Evolutionary conservation across 2,329 filamentous ascomycete genomes (phyloP), one percentile per base, ranked within the genome.

Genomic region (Apiospora phragmitis): DNA sequence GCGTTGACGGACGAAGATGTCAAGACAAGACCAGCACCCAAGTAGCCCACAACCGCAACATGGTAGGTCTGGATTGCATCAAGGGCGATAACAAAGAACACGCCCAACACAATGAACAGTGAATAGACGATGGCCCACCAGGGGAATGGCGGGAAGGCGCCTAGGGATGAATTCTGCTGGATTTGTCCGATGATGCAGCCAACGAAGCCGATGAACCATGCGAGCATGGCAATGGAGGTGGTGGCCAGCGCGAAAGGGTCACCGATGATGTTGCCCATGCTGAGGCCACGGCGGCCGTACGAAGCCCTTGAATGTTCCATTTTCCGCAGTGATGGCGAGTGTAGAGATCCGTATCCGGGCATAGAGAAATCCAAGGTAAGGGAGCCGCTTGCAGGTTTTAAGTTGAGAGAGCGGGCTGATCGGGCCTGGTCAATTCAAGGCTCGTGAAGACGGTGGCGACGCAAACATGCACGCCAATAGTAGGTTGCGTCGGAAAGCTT

Each of bases 211-310:
- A 99, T 97, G 75, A 97, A 82, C 96, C 96, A 99, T 71, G 95
- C 95, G 74, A 97, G 91, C 95, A 93, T 87, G 73, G 93, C 90
- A 81, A 98, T 98, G 71, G 95, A 98, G 74, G 97, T 90, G 45
- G 96, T 98, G 70, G 95, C 94, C 72, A 99, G 89, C 72, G 95
- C 95, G 83, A 99, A 98, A 7, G 96, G 96, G 83, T 99, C 95
- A 77, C 96, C 96, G 72, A 98, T 88, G 77, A 99, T 94, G 83
- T 98, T 97, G 80, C 93, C 93, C 82, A 95, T 83, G 81, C 89
- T 92, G 82, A 97, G 91, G 77, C 85, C 84, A 79, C 81, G 85
- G 79, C 83, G 82, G 75, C 85, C 85, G 79, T 90, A 88, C 75
- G 83, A 82, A 73, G 78, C 84, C 80, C 89, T 87, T 75, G 88